Base-by-base conservation (phyloP, 2,329 filamentous ascomycete genomes). In the Amauroascus verrucosus region DNA sequence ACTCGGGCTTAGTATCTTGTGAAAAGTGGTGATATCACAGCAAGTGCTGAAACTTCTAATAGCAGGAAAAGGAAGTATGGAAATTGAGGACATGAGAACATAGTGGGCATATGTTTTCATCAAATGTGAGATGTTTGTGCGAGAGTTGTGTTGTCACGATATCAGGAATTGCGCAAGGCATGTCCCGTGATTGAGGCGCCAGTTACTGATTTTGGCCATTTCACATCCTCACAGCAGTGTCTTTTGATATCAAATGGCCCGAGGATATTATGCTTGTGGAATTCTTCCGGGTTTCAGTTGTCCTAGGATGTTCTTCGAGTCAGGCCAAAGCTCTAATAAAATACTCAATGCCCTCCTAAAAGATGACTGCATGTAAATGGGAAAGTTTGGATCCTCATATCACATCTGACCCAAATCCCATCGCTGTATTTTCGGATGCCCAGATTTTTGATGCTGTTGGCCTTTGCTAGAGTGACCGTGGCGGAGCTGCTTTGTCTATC, bases 101-200 rank as follows among this genome's bases (percentile, higher is more conserved):
- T 28, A 6, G n/a, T 24, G 24, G 18, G n/a, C 6, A 33, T 30
- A 37, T 38, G 9, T 28, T 38, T 44, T 38, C 33, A 11, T 45
- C 22, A 26, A 30, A 45, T 5, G 28, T 6, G 6, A 16, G 32
- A 13, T 46, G 41, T 46, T 41, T 45, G 50, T 46, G 50, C 18
- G 50, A 38, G 49, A 35, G 9, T 18, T 30, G 40, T 44, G 45
- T 26, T 46, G 50, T 52, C 46, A 16, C 41, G 14, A 22, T 45
- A 45, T 52, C 28, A 51, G 37, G 33, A 38, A 20, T 2, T 37
- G 20, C 30, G 32, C 40, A 30, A 13, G 43, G 50, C 32, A 52
- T 50, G 22, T 46, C 50, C 50, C 41, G 50, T 52, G 50, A 52
- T 52, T 28, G 22, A 7, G 32, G 11, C 6, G 6, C 3, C 3